Percentiles rank a stretch among this genome's conserved stretches.
Evolutionary conservation across 2,329 filamentous ascomycete genomes (phyloP).

Genomic region (Penicillium hordei): DNA sequence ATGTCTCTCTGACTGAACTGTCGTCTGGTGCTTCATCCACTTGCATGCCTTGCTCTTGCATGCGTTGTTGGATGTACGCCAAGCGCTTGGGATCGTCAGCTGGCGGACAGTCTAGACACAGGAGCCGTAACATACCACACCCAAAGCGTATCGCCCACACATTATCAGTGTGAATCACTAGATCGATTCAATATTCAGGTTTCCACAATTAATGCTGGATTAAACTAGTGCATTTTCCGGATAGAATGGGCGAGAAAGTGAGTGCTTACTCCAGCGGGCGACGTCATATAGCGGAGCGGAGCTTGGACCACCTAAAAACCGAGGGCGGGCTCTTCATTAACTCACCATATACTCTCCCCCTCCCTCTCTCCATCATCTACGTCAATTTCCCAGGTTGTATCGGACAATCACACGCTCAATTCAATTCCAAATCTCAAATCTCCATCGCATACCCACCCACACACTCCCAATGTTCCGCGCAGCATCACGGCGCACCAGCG

Average conservation of each 20-base stretch:
- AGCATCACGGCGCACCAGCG: slow-evolving; percentile 32
- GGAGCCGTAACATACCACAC: slow-evolving; percentile 52
- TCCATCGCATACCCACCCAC: background rate
- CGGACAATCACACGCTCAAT: background rate
- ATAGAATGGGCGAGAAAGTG: background rate
- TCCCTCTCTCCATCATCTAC: slow-evolving; percentile 1
- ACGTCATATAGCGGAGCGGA: slow-evolving; percentile 32
- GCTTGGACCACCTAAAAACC: slow-evolving; percentile 29
- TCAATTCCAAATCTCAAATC: background rate
- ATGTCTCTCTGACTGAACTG: slow-evolving; percentile 69
- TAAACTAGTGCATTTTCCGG: background rate
- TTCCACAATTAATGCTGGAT: no score
- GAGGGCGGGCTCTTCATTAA: slow-evolving; percentile 12
- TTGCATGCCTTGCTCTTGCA: slow-evolving; percentile 72
- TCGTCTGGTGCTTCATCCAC: slow-evolving; percentile 72
- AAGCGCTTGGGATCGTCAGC: slow-evolving; percentile 59
- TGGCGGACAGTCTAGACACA: background rate
- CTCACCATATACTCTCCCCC: slow-evolving; percentile 3
- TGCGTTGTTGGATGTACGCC: slow-evolving; percentile 69
- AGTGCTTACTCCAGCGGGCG: slow-evolving; percentile 10
- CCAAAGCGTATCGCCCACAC: slow-evolving; percentile 68
- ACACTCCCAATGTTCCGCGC: slow-evolving; percentile 27
- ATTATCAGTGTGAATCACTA: slow-evolving; percentile 43
- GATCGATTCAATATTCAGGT: background rate
- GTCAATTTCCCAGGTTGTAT: background rate